phyloP scores from a whole-genome alignment of 306 rosid species.

The Cicer arietinum region DNA sequence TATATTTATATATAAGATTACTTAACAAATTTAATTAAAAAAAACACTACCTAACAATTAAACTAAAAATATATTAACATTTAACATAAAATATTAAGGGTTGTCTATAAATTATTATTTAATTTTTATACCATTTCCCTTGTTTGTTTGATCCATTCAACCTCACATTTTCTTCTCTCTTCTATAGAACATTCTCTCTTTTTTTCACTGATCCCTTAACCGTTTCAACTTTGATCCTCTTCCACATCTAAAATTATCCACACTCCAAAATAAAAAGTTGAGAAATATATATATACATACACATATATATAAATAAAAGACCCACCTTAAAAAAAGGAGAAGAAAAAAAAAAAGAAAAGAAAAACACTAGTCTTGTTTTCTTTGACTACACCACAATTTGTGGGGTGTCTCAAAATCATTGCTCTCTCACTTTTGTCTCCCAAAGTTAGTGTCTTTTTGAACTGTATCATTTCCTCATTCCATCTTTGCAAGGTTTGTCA shows the following conservation, averaged over 20 bases:
- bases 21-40: too few species aligned
- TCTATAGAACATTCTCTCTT: slow-evolving; percentile 49
- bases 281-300: background rate
- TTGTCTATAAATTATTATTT: too few species aligned
- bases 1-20: too few species aligned
- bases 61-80: too few species aligned
- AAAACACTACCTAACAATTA: too few species aligned
- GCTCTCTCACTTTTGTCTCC: slow-evolving; percentile 80
- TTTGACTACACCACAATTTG: slow-evolving; percentile 75
- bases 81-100: too few species aligned
- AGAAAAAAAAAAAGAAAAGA: background rate
- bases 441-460: slow-evolving; percentile 64
- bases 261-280: background rate
- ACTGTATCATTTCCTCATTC: slow-evolving; percentile 47
- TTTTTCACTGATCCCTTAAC: slow-evolving; percentile 46
- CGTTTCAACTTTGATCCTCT: slow-evolving; percentile 51
- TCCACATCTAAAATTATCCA: slow-evolving; percentile 32
- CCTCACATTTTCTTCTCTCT: slow-evolving; percentile 28
- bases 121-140: too few species aligned
- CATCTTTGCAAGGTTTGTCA: slow-evolving; percentile 46
- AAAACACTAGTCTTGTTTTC: slow-evolving; percentile 39
- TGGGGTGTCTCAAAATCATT: slow-evolving; percentile 81
- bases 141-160: background rate
- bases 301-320: background rate
- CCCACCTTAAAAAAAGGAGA: slow-evolving; percentile 30